phyloP scores from a whole-genome alignment of 2,329 filamentous ascomycete genomes.

The Aspergillus spinulosporus region DNA sequence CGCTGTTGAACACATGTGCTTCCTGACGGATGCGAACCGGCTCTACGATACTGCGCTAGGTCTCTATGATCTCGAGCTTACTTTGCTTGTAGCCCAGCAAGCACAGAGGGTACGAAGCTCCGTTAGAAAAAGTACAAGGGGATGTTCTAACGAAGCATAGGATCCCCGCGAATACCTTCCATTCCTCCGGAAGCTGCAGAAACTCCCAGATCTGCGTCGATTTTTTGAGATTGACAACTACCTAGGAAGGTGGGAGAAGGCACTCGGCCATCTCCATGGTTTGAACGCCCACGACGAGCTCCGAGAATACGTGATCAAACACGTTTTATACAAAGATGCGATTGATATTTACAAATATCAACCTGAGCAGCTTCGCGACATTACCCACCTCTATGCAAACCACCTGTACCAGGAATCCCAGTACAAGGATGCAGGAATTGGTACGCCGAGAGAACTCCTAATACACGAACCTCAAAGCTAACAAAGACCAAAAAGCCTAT shows the following conservation, averaged over 20 bases:
- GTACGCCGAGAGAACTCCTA: constrained; percentile 28
- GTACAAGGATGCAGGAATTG: constrained; percentile 80
- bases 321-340: constrained; percentile 75
- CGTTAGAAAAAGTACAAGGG: background rate
- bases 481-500: constrained; percentile 58
- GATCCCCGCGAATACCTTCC: constrained; percentile 94
- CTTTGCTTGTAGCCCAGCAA: constrained; percentile 88
- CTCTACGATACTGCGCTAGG: constrained; percentile 89
- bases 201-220: constrained; percentile 68
- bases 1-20: constrained; percentile 95
- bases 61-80: constrained; percentile 86
- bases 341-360: constrained; percentile 85
- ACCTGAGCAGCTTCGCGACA: constrained; percentile 60
- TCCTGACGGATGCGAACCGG: constrained; percentile 88
- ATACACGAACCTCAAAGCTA: background rate
- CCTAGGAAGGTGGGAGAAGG: constrained; percentile 73
- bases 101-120: constrained; percentile 67
- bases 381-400: constrained; percentile 77
- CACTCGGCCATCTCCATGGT: constrained; percentile 71
- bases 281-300: constrained; percentile 76
- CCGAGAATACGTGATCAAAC: constrained; percentile 73
- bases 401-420: constrained; percentile 73
- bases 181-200: constrained; percentile 84
- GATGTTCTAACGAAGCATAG: constrained; percentile 29
- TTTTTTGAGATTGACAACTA: constrained; percentile 88